Evolutionary conservation across 2,329 filamentous ascomycete genomes (phyloP).

Genomic region (Sporothrix variecibatus): DNA sequence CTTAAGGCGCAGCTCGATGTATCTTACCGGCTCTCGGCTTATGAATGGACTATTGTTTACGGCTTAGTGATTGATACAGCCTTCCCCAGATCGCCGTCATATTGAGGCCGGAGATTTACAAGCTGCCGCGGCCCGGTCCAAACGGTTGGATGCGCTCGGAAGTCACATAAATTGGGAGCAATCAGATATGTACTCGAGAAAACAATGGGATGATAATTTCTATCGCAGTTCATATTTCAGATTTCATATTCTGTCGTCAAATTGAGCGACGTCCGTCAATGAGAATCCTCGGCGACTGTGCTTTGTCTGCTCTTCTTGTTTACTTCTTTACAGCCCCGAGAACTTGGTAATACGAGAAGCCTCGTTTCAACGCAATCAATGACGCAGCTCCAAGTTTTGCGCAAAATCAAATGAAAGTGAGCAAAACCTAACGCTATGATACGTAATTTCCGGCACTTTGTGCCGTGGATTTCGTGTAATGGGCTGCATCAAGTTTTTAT

Average conservation of each 20-base stretch:
- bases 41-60: too few relatives aligned
- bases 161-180: not conserved
- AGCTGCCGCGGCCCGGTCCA: constrained; percentile 15
- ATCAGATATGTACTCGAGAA: not conserved
- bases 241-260: not conserved
- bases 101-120: constrained; percentile 1
- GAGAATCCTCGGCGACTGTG: not conserved
- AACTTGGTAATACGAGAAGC: not conserved
- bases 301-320: not conserved
- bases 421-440: not conserved
- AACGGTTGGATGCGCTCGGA: not conserved
- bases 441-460: not conserved
- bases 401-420: not conserved
- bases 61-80: not conserved
- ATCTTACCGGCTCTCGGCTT: not conserved
- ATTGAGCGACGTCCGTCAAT: not conserved
- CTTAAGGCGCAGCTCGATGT: not conserved
- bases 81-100: not conserved
- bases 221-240: not conserved
- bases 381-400: not conserved
- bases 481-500: not conserved
- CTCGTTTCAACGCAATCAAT: not conserved
- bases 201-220: not conserved
- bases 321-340: not conserved
- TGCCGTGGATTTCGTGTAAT: not conserved